Conservation (phyloP, 768 basidiomycete species). For the Russula compacta region DNA sequence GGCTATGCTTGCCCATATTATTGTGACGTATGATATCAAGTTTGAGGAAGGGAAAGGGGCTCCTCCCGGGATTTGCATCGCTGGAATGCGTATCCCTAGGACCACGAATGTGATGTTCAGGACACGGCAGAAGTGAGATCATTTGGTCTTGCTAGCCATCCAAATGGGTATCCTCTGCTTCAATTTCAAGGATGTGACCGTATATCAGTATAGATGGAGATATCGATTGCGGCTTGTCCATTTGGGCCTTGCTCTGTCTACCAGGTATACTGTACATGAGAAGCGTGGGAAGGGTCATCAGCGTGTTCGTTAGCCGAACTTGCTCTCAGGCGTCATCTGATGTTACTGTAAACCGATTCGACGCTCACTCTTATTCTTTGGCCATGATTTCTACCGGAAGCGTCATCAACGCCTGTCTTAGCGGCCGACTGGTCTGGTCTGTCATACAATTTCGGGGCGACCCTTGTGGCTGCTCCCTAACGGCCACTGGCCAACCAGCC, state of each 20-base stretch:
- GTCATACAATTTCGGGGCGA: neutral
- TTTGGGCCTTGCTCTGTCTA: no score
- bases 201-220: no score
- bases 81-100: neutral
- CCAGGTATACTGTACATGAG: no score
- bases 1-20: slow-evolving; percentile 21
- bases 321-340: no score
- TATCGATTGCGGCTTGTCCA: no score
- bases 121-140: slow-evolving; percentile 12
- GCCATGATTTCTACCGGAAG: neutral
- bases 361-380: no score
- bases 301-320: no score
- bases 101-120: slow-evolving; percentile 21
- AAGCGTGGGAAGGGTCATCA: no score
- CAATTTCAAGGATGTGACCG: neutral
- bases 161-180: neutral
- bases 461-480: neutral
- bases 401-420: no score
- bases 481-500: neutral
- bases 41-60: slow-evolving; percentile 15
- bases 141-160: neutral
- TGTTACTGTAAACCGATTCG: no score
- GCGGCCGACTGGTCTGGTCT: neutral
- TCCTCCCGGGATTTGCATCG: neutral
- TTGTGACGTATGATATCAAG: slow-evolving; percentile 23